phyloP scores from a whole-genome alignment of 73 alveolate species.

The Blepharisma stoltei region DNA sequence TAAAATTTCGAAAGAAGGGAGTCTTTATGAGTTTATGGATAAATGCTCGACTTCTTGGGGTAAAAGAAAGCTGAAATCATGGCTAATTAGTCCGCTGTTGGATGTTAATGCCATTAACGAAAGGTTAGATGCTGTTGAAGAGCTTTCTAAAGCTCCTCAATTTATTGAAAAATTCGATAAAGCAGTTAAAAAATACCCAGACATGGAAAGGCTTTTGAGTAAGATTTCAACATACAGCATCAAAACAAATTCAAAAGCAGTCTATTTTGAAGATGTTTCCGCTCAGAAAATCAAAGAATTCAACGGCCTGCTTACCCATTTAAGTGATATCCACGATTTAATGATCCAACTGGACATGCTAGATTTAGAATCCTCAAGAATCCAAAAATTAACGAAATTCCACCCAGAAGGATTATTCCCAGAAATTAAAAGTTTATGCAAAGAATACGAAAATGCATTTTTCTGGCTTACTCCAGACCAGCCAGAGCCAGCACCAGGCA shows the following conservation, averaged over 20 bases:
- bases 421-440: background rate
- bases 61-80: conserved; percentile 80
- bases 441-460: background rate
- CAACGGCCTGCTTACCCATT: conserved; percentile 47
- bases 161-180: conserved; percentile 60
- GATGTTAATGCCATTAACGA: conserved; percentile 61
- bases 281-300: conserved; percentile 76
- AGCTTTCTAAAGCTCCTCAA: conserved; percentile 63
- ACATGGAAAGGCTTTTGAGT: conserved; percentile 63
- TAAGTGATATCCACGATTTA: conserved; percentile 35
- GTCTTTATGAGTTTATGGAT: conserved; percentile 19
- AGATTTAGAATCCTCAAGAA: background rate
- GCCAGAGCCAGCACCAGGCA: conserved; percentile 66
- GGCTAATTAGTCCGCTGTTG: conserved; percentile 84
- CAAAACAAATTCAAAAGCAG: conserved; percentile 71
- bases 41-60: conserved; percentile 35
- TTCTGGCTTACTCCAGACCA: background rate
- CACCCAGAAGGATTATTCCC: conserved; percentile 12
- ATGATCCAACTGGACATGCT: background rate
- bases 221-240: conserved; percentile 49
- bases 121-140: conserved; percentile 87
- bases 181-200: conserved; percentile 55
- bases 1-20: conserved; percentile 36
- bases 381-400: background rate
- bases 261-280: conserved; percentile 84